Evolutionary conservation across 179 eudicot genomes (phyloP), one percentile per base, ranked within the genome.

Genomic region (Carnegiea gigantea): DNA sequence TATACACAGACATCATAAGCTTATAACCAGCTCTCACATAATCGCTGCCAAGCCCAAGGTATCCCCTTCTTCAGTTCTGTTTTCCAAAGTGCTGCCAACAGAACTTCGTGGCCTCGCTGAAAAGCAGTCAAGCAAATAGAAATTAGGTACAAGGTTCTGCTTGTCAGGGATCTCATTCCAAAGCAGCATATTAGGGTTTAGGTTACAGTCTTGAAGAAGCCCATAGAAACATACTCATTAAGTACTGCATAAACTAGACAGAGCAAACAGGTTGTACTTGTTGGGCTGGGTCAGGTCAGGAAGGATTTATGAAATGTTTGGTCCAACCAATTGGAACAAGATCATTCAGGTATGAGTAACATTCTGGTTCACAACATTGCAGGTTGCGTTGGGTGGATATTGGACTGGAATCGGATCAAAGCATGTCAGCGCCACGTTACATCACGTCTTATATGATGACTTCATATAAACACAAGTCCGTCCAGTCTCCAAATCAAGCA

Each of bases 21-120:
- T 76, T 18, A 21, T 8, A 48, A 51, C 64, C 36, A 36, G 70
- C 76, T 81, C 74, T 89, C 85, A 91, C 82, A 87, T 79, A 48
- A 94, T 91, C 65, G 97, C 92, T 57, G 98, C 97, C 87, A 93
- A 85, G 53, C 98, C 98, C 23, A 95, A 78, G 10, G 79, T 24
- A 44, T 82, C 95, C 65, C 88, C 92, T 80, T 93, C 97, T 38
- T 86, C 88, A 36, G 70, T 81, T 68, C 80, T 84, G 72, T 93
- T 86, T 73, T 86, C 92, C 70, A 85, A 44, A 80, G 86, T 82
- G 76, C 85, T 73, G 74, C 77, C 46, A 30, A 70, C 84, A 38
- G 83, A 46, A 82, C 86, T 86, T 64, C 95, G 95, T 73, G 92
- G 85, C 88, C 93, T 87, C 72, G 83, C 98, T 95, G 93, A 70